Conservation (phyloP, 2,329 filamentous ascomycete species). For the Exophiala sp. region DNA sequence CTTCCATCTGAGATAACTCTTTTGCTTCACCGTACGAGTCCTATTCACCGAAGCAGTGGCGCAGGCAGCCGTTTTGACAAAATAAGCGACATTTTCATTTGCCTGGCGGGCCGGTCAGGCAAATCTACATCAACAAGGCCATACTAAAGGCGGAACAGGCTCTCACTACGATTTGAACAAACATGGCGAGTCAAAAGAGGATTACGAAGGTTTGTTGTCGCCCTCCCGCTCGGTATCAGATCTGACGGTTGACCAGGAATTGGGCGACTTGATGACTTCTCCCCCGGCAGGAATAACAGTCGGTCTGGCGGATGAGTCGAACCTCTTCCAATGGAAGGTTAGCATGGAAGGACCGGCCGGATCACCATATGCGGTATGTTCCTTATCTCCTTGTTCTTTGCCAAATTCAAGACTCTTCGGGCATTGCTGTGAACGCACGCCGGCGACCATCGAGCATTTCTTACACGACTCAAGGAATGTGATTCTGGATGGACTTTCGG, state of each 20-base stretch:
- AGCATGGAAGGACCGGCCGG: slow-evolving; percentile 62
- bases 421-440: too few species aligned
- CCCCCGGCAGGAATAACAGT: slow-evolving; percentile 58
- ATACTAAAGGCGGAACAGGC: neutral
- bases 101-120: too few species aligned
- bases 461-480: too few species aligned
- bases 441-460: too few species aligned
- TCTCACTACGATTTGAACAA: neutral
- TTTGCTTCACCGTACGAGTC: neutral
- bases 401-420: neutral
- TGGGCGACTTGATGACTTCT: slow-evolving; percentile 54
- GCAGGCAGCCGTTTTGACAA: too few species aligned
- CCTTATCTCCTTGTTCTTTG: neutral
- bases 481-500: too few species aligned
- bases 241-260: slow-evolving; percentile 47
- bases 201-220: slow-evolving; percentile 42
- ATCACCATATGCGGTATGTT: slow-evolving; percentile 61
- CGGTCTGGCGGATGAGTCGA: slow-evolving; percentile 57
- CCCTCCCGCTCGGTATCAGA: slow-evolving; percentile 1
- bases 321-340: slow-evolving; percentile 67
- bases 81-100: too few species aligned
- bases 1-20: neutral
- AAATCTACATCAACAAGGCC: neutral
- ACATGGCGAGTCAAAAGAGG: slow-evolving; percentile 39
- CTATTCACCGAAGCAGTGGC: neutral